Evolutionary conservation across 179 eudicot species (phyloP), one percentile per base, ranked within the genome.

Genomic region (Sideroxylon spinosum): DNA sequence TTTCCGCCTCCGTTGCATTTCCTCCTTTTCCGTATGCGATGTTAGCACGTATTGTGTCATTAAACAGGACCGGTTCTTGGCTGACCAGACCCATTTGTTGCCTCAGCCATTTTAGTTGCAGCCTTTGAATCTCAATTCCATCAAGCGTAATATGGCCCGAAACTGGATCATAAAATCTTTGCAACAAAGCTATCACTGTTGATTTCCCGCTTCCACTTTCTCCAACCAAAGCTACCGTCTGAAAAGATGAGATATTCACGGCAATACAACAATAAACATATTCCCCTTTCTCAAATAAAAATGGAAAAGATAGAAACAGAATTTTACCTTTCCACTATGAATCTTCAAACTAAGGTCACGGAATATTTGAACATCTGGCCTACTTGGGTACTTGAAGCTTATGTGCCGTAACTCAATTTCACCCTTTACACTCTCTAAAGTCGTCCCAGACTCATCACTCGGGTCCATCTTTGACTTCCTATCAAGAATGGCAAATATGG

Each of bases 401-500:
- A 92, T 86, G 71, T 90, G 91, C 0, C 72, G 77, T 20, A 92
- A 83, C 79, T 89, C 90, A 68, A 92, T 86, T 28, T 90, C 91
- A 48, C 94, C 97, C 86, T 85, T 89, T 11, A 88, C 86, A 44
- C 71, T 78, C 14, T 88, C 90, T 22, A 89, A 79, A 68, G 83
- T 88, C 77, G 62, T 76, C 20, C 97, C 97, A 1, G 94, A 84
- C 56, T 87, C 94, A 28, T 92, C 91, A 63, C 88, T 88, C 3
- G 97, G 86, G 82, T 92, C 93, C 67, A 90, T 90, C 81, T 89
- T 80, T n/a, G 94, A 92, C 56, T 90, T 80, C 23, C 93, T 85
- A 53, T 92, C 97, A 52, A 90, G 86, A 66, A 92, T 88, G 9
- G 91, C 82, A 72, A 90, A 90, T 61, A 92, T 71, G 16, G 97